These are phyloP conservation scores for Aspergillus transmontanensis DNA, from an alignment of 2,329 filamentous ascomycete species.

Conservation along the genomic window DNA sequence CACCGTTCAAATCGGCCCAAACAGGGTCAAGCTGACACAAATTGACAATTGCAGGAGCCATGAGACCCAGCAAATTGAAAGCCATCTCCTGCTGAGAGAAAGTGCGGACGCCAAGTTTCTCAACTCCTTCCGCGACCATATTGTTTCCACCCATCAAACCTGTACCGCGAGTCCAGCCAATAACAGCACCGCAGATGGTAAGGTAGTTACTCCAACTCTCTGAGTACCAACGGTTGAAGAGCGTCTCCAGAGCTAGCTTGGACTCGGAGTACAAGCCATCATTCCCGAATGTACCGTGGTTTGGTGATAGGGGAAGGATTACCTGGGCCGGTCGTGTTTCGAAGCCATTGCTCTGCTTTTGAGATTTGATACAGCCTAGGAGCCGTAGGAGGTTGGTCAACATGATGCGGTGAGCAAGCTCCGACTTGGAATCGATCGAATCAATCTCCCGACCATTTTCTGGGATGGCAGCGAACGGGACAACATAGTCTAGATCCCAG, in stretches of 20 bases:
- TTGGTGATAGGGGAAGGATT: slow-evolving; percentile 91
- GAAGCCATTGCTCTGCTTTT: slow-evolving; percentile 85
- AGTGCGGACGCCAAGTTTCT: slow-evolving; percentile 93
- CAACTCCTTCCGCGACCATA: slow-evolving; percentile 93
- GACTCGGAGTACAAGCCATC: slow-evolving; percentile 98
- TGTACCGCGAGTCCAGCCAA: slow-evolving; percentile 98
- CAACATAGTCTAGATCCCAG: slow-evolving; percentile 95
- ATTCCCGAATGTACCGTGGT: slow-evolving; percentile 97
- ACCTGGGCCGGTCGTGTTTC: slow-evolving; percentile 96
- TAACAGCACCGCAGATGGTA: slow-evolving; percentile 96
- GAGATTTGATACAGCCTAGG: slow-evolving; percentile 83
- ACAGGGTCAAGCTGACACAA: slow-evolving; percentile 95
- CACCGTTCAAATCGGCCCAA: slow-evolving; percentile 95
- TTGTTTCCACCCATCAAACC: slow-evolving; percentile 98
- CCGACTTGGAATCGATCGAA: slow-evolving; percentile 92
- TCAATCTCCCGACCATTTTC: slow-evolving; percentile 98
- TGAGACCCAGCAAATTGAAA: slow-evolving; percentile 94
- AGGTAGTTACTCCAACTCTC: slow-evolving; percentile 98
- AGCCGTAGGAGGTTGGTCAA: slow-evolving; percentile 93
- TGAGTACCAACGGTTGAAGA: slow-evolving; percentile 98
- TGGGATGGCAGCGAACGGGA: slow-evolving; percentile 96
- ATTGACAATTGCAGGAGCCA: slow-evolving; percentile 92
- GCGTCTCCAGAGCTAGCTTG: slow-evolving; percentile 92
- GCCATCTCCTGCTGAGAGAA: slow-evolving; percentile 99
- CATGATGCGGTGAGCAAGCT: slow-evolving; percentile 98